A percentile compares a stretch with the other conserved stretches of the same genome.
These are phyloP conservation scores for Leptographium radiaticola DNA, from an alignment of 2,329 filamentous ascomycete species.

Conservation along the genomic window DNA sequence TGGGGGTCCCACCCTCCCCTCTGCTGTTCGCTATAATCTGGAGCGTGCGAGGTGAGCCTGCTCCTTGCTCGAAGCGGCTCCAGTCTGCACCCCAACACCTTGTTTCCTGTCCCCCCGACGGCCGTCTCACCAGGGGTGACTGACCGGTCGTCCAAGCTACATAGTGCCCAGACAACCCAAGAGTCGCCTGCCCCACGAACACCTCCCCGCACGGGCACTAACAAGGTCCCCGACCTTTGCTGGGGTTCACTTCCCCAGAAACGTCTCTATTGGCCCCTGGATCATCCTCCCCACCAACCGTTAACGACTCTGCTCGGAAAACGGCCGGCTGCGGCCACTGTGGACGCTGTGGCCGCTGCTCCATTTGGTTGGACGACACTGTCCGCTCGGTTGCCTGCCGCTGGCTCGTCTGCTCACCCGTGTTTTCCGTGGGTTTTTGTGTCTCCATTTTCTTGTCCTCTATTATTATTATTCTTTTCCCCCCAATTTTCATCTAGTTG, in stretches of 20 bases:
- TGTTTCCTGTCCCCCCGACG: background rate
- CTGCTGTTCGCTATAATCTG: background rate
- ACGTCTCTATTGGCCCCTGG: background rate
- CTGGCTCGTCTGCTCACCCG: background rate
- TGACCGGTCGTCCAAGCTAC: background rate
- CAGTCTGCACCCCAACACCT: background rate
- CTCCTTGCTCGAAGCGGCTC: background rate
- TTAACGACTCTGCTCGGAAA: background rate
- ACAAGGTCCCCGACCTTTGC: background rate
- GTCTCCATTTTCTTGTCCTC: too few species aligned
- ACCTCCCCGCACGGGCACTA: background rate
- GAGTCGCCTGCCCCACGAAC: background rate
- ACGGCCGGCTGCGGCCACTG: too few species aligned
- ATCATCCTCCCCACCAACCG: background rate
- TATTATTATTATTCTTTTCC: too few species aligned
- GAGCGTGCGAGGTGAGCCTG: background rate
- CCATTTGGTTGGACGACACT: background rate
- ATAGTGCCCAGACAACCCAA: background rate
- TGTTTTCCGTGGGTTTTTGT: background rate
- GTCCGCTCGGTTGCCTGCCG: background rate
- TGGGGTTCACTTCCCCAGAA: background rate
- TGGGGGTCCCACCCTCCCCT: background rate
- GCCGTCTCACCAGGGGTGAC: background rate
- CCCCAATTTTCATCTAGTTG: too few species aligned
- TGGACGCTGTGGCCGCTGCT: background rate